phyloP scores from a whole-genome alignment of 2,329 filamentous ascomycete genomes.

The Nigrograna mackinnonii region DNA sequence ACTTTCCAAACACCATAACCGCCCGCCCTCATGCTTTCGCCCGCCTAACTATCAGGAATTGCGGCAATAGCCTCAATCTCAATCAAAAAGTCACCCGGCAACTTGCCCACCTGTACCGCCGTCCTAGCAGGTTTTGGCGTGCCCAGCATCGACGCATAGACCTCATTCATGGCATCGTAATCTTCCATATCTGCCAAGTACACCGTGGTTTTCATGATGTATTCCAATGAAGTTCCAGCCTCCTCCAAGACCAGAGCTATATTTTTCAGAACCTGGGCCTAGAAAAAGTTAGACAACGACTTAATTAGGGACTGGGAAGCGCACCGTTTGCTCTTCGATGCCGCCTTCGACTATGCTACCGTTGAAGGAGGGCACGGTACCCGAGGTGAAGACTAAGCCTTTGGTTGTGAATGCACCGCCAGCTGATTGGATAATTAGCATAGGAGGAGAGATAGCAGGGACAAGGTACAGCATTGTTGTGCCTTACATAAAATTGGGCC shows the following conservation, averaged over 20 bases:
- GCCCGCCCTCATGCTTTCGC: not conserved
- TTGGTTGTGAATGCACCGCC: conserved; percentile 33
- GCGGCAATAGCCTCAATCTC: conserved; percentile 37
- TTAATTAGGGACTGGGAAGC: not conserved
- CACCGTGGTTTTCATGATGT: conserved; percentile 37
- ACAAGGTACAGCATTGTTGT: not conserved
- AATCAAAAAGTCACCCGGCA: conserved; percentile 33
- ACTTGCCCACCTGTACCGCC: conserved; percentile 32
- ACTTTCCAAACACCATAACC: no score
- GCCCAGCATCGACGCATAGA: conserved; percentile 33
- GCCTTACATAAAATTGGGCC: conserved; percentile 30
- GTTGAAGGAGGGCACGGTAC: conserved; percentile 32
- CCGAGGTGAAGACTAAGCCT: conserved; percentile 34
- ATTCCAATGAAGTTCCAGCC: conserved; percentile 36
- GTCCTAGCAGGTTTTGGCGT: conserved; percentile 33
- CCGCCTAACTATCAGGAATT: conserved; percentile 22
- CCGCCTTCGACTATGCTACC: conserved; percentile 15
- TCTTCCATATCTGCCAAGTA: conserved; percentile 36
- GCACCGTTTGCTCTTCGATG: conserved; percentile 13
- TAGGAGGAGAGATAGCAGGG: no score
- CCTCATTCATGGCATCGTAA: conserved; percentile 36
- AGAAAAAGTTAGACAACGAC: not conserved
- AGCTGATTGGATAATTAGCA: conserved; percentile 11
- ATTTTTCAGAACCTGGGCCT: conserved; percentile 39
- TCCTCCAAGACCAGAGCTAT: conserved; percentile 32